phyloP scores from a whole-genome alignment of 78 protist species.

The Dictyostelium firmibasis region DNA sequence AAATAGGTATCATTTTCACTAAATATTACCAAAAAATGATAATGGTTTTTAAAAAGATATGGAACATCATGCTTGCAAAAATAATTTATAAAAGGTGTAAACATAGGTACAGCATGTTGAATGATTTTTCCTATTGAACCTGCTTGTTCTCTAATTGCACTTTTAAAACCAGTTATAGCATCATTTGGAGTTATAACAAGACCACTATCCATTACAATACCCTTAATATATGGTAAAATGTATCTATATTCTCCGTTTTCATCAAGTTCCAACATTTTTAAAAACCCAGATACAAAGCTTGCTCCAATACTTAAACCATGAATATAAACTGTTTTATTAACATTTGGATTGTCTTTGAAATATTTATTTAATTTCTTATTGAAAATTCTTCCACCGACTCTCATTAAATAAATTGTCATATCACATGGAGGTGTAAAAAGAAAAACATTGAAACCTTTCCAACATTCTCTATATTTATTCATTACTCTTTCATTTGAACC shows the following conservation, averaged over 20 bases:
- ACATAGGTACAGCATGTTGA: neutral
- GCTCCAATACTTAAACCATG: neutral
- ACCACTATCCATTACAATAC: neutral
- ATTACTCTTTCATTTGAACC: neutral
- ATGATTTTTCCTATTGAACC: neutral
- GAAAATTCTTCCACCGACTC: neutral
- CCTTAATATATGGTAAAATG: neutral
- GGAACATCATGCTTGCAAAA: neutral
- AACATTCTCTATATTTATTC: neutral
- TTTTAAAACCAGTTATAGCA: neutral
- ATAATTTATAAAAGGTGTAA: neutral
- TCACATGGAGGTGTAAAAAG: neutral
- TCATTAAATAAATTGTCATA: neutral
- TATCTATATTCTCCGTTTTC: neutral
- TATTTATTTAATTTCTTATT: neutral
- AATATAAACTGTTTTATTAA: neutral
- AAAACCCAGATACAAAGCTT: neutral
- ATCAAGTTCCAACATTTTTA: neutral
- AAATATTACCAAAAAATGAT: neutral
- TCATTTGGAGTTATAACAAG: neutral
- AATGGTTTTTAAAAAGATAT: neutral
- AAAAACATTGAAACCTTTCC: neutral
- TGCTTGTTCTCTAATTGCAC: neutral
- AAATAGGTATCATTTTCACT: neutral
- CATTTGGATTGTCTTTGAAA: neutral